Evolutionary conservation across 2,329 filamentous ascomycete genomes (phyloP).

Genomic region (Byssothecium circinans): DNA sequence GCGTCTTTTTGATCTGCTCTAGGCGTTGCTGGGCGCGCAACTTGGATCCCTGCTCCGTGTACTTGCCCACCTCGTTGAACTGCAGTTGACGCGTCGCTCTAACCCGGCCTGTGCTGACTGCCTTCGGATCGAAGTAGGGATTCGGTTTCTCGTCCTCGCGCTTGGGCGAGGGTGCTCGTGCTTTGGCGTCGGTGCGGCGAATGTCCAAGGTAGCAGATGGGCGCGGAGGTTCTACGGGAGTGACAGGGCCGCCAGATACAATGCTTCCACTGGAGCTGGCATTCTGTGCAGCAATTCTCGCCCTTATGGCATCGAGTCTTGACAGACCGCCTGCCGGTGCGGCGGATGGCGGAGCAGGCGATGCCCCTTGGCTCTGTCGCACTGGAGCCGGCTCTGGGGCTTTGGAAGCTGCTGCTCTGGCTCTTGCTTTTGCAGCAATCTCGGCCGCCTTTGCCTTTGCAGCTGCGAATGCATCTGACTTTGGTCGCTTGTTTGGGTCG

Average conservation of each 20-base stretch:
- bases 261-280: slow-evolving; percentile 25
- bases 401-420: slow-evolving; percentile 33
- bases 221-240: slow-evolving; percentile 47
- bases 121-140: slow-evolving; percentile 77
- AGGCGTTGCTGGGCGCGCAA: slow-evolving; percentile 83
- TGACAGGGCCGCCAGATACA: slow-evolving; percentile 47
- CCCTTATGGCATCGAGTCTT: slow-evolving; percentile 23
- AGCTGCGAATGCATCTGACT: slow-evolving; percentile 35
- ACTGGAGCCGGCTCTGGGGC: slow-evolving; percentile 14
- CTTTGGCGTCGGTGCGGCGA: slow-evolving; percentile 46
- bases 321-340: slow-evolving; percentile 13
- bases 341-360: slow-evolving; percentile 14
- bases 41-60: slow-evolving; percentile 90
- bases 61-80: slow-evolving; percentile 97
- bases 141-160: slow-evolving; percentile 67
- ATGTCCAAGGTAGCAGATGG: slow-evolving; percentile 59
- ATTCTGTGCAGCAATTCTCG: slow-evolving; percentile 5
- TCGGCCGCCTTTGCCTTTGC: slow-evolving; percentile 31
- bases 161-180: slow-evolving; percentile 39
- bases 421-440: slow-evolving; percentile 38
- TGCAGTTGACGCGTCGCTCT: slow-evolving; percentile 75
- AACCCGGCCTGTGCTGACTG: slow-evolving; percentile 58
- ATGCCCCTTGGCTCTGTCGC: not conserved
- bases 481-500: slow-evolving; percentile 45
- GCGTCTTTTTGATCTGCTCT: slow-evolving; percentile 92